phyloP scores from a whole-genome alignment of 139 green algal genomes.

The Volvox reticuliferus region DNA sequence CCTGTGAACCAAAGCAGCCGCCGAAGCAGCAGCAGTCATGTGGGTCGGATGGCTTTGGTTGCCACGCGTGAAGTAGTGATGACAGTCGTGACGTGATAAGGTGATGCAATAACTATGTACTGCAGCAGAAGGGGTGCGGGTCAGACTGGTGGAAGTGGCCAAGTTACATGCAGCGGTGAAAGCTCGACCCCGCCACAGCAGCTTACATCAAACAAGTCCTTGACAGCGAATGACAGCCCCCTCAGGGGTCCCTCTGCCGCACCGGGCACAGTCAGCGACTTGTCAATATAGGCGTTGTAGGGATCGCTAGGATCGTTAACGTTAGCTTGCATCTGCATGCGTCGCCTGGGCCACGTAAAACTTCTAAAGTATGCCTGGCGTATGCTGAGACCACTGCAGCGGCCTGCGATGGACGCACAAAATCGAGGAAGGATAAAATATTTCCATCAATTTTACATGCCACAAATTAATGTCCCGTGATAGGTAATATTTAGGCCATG shows the following conservation, averaged over 20 bases:
- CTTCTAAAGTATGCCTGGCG: neutral
- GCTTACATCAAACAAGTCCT: constrained; percentile 76
- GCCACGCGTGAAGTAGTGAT: no score
- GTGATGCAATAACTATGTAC: no score
- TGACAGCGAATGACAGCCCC: constrained; percentile 70
- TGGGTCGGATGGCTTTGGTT: no score
- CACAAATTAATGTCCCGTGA: neutral
- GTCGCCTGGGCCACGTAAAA: neutral
- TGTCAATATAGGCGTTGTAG: constrained; percentile 54
- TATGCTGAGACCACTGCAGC: neutral
- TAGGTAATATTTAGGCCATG: neutral
- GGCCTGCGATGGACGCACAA: neutral
- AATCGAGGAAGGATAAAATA: neutral
- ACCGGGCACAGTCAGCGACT: constrained; percentile 8
- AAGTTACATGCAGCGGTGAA: no score
- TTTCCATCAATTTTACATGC: neutral
- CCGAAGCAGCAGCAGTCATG: no score
- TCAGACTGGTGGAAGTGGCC: no score
- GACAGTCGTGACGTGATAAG: no score
- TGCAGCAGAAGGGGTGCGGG: no score
- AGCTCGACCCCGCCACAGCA: no score
- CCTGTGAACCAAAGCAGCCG: no score
- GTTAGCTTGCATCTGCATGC: neutral
- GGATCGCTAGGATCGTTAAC: neutral
- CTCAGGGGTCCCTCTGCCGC: constrained; percentile 47